A percentile compares a stretch with the other conserved stretches of the same genome.
Evolutionary conservation across 495 filamentous ascomycete species (phyloP).

Genomic region (Astrothelium macrocarpum): DNA sequence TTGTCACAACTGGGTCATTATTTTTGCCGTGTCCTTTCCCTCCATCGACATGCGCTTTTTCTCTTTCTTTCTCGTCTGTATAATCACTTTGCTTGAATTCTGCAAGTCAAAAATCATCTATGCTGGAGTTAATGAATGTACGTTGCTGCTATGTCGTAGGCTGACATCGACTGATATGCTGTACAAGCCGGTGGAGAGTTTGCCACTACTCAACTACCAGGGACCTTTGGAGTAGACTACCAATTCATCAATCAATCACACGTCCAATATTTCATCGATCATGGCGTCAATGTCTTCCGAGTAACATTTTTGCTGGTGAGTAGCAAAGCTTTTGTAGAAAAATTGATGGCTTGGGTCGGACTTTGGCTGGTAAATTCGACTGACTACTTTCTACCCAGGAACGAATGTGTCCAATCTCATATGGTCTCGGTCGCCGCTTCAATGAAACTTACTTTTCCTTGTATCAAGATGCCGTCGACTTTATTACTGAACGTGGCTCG

Average conservation of each 20-base stretch:
- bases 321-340: not conserved
- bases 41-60: not conserved
- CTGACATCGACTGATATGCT: not conserved
- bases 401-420: constrained; percentile 24
- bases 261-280: constrained; percentile 20
- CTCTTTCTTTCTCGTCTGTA: not conserved
- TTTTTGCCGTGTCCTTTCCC: not conserved
- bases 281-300: constrained; percentile 21
- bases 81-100: not conserved
- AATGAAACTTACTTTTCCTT: constrained; percentile 26
- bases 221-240: constrained; percentile 23
- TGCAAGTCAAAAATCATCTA: constrained; percentile 12
- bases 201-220: constrained; percentile 17
- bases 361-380: not conserved
- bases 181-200: constrained; percentile 15
- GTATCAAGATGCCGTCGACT: constrained; percentile 20
- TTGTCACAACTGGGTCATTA: not conserved
- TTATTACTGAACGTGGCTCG: constrained; percentile 20
- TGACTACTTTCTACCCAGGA: constrained; percentile 13
- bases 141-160: not conserved
- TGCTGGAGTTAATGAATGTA: constrained; percentile 15
- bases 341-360: not conserved
- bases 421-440: constrained; percentile 21
- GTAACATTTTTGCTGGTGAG: constrained; percentile 22
- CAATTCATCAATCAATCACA: constrained; percentile 22